These are phyloP conservation scores for Pythium diclinum DNA, from an alignment of 352 stramenopile genomes.

Conservation along the genomic window DNA sequence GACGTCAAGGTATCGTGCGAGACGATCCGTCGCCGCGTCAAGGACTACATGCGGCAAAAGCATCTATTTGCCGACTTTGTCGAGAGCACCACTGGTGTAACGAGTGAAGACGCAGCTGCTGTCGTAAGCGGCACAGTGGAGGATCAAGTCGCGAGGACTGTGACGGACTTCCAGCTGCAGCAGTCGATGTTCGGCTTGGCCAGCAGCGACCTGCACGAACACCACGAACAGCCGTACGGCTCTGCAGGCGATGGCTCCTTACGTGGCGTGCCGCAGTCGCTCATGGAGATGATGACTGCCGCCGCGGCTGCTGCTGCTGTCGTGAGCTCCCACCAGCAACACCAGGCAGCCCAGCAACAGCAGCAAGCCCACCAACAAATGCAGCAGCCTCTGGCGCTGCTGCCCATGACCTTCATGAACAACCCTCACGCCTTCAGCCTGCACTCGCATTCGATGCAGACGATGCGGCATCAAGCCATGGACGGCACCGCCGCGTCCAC, in stretches of 20 bases:
- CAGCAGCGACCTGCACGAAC: slow-evolving; percentile 7
- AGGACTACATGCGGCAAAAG: slow-evolving; percentile 47
- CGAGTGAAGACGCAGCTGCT: slow-evolving; percentile 1
- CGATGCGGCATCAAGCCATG: slow-evolving; percentile 22
- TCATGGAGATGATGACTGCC: slow-evolving; percentile 28
- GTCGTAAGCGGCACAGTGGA: neutral
- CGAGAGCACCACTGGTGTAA: neutral
- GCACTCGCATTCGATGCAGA: slow-evolving; percentile 22
- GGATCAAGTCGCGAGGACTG: neutral
- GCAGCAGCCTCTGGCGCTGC: slow-evolving; percentile 11
- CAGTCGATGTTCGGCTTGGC: slow-evolving; percentile 1
- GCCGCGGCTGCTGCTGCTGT: slow-evolving; percentile 12
- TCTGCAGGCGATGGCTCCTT: neutral
- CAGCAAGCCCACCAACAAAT: neutral
- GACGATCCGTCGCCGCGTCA: slow-evolving; percentile 64
- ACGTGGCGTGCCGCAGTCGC: slow-evolving; percentile 15
- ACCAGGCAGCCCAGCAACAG: slow-evolving; percentile 1
- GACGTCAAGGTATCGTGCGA: slow-evolving; percentile 64
- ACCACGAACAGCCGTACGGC: slow-evolving; percentile 7
- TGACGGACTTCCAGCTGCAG: neutral
- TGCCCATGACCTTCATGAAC: slow-evolving; percentile 13
- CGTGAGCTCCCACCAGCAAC: slow-evolving; percentile 9
- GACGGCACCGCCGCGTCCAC: neutral
- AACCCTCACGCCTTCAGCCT: neutral
- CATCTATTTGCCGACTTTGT: slow-evolving; percentile 23